Conservation (phyloP, 345 rosid species). For the Angophora floribunda region DNA sequence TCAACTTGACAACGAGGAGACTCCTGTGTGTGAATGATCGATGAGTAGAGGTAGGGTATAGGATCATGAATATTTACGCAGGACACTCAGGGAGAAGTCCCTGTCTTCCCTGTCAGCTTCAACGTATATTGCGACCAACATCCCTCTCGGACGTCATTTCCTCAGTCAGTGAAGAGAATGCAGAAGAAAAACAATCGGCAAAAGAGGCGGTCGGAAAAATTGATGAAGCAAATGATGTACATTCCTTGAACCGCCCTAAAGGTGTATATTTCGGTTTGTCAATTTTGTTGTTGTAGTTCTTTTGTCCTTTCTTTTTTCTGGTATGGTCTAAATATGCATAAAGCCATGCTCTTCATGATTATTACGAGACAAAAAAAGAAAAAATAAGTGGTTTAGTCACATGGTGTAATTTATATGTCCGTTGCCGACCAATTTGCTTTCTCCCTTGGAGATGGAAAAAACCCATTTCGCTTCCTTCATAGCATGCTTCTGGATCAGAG, state of each 20-base stretch:
- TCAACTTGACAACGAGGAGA: slow-evolving; percentile 32
- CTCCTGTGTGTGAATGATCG: not conserved
- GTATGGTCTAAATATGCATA: not conserved
- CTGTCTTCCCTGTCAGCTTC: not conserved
- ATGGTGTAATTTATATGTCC: not conserved
- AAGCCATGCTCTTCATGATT: not conserved
- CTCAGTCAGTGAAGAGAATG: not conserved
- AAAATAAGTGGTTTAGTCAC: not conserved
- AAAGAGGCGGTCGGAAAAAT: not conserved
- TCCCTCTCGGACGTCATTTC: not conserved
- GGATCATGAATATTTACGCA: not conserved
- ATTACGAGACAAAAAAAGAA: not conserved
- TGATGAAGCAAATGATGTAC: not conserved
- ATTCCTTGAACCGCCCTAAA: not conserved
- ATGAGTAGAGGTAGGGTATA: not conserved
- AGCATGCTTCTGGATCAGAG: not conserved
- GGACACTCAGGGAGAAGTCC: not conserved
- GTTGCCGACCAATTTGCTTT: not conserved
- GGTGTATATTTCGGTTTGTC: not conserved
- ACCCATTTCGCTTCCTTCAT: not conserved
- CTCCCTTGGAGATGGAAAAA: not conserved
- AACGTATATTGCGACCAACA: not conserved
- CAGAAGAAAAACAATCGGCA: not conserved
- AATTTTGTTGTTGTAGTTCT: not conserved
- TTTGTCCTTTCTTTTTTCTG: not conserved